phyloP scores from a whole-genome alignment of 108 stramenopile genomes.

The Cyclotella atomus region DNA sequence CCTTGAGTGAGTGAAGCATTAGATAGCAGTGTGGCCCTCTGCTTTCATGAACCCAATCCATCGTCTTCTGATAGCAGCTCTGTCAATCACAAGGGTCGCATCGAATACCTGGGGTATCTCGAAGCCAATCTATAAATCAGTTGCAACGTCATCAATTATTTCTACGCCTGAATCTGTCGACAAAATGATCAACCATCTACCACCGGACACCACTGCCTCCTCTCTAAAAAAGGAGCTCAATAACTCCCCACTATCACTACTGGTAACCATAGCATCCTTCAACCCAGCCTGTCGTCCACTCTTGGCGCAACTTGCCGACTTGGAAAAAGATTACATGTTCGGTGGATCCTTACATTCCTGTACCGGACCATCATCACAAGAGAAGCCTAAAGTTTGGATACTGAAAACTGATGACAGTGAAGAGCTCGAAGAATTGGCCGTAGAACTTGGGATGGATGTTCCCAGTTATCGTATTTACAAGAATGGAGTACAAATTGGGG shows the following conservation, averaged over 20 bases:
- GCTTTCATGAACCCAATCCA: too few relatives aligned
- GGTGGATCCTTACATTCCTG: conserved; percentile 11
- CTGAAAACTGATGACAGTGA: conserved; percentile 34
- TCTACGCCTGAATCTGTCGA: neutral
- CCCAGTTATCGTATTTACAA: conserved; percentile 37
- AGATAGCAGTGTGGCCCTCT: too few relatives aligned
- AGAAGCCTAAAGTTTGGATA: conserved; percentile 29
- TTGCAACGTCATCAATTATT: neutral
- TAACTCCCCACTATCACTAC: conserved; percentile 3
- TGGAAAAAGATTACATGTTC: conserved; percentile 16
- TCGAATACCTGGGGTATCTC: too few relatives aligned
- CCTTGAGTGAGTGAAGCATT: too few relatives aligned
- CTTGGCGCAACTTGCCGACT: conserved; percentile 1
- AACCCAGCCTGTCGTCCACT: conserved; percentile 1
- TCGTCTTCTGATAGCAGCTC: too few relatives aligned
- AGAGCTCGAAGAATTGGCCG: conserved; percentile 46
- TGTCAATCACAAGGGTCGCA: too few relatives aligned
- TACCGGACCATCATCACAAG: conserved; percentile 4
- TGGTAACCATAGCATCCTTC: conserved; percentile 27
- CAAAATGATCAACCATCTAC: neutral
- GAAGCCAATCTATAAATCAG: neutral
- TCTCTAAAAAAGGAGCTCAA: conserved; percentile 1
- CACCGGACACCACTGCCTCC: neutral
- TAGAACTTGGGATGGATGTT: conserved; percentile 49
- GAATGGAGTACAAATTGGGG: conserved; percentile 10